Conservation (phyloP, 177 flowering plant species). For the Vitis hybrid region DNA sequence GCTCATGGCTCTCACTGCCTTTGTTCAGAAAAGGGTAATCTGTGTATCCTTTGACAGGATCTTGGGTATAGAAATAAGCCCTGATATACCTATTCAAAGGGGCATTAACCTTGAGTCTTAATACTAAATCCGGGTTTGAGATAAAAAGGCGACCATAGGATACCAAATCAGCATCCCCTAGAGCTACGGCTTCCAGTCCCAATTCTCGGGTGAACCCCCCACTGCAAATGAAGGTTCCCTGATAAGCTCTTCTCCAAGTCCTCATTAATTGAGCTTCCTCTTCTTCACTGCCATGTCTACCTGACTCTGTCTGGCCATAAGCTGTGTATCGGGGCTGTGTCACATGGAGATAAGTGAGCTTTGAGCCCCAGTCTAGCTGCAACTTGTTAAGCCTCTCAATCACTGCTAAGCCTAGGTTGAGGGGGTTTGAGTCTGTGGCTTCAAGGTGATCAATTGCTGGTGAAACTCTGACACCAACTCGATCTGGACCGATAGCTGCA, state of each 20-base stretch:
- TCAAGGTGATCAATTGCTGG: constrained; percentile 94
- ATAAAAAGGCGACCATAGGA: constrained; percentile 84
- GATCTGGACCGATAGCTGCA: constrained; percentile 64
- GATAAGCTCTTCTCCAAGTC: constrained; percentile 53
- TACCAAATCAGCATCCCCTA: constrained; percentile 86
- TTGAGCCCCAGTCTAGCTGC: constrained; percentile 42
- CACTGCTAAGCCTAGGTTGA: constrained; percentile 61
- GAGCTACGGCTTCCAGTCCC: constrained; percentile 68
- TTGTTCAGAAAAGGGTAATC: constrained; percentile 73
- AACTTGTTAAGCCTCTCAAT: constrained; percentile 65
- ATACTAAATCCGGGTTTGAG: constrained; percentile 83
- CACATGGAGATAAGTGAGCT: constrained; percentile 73
- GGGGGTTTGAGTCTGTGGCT: constrained; percentile 83
- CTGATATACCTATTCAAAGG: constrained; percentile 68
- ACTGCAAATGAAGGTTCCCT: constrained; percentile 77
- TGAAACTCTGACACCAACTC: constrained; percentile 80
- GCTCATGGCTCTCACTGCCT: constrained; percentile 4
- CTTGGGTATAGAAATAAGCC: constrained; percentile 81
- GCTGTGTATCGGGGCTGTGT: constrained; percentile 92
- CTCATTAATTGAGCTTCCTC: constrained; percentile 63
- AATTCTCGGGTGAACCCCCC: constrained; percentile 85
- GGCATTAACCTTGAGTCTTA: constrained; percentile 62
- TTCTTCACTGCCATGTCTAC: constrained; percentile 57
- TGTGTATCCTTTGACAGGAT: constrained; percentile 87
- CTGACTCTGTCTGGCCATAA: constrained; percentile 74